A percentile compares a stretch with the other conserved stretches of the same genome.
Conservation (phyloP, 2,329 filamentous ascomycete species). For the Fusarium aywerte region DNA sequence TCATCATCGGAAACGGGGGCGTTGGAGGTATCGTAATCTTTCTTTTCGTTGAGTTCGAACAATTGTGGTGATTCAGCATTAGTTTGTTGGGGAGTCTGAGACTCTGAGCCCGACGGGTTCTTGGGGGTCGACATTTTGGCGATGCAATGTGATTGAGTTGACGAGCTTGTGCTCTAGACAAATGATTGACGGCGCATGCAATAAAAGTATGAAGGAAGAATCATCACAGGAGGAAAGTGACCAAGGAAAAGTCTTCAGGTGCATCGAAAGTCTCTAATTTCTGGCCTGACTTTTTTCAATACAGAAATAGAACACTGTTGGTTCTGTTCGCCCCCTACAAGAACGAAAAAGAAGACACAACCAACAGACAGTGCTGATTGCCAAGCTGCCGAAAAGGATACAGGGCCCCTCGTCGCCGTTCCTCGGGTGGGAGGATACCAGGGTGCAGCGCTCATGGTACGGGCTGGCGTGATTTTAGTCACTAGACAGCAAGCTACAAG, state of each 20-base stretch:
- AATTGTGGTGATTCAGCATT: neutral
- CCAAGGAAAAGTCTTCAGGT: neutral
- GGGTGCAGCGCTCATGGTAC: neutral
- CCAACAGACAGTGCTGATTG: constrained; percentile 11
- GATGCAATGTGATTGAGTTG: neutral
- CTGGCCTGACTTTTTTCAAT: constrained; percentile 16
- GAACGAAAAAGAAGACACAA: neutral
- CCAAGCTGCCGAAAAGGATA: neutral
- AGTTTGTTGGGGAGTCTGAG: neutral
- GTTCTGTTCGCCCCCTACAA: neutral
- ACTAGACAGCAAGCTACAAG: neutral
- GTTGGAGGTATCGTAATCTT: constrained; percentile 22
- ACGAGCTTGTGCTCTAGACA: neutral
- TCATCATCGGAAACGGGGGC: constrained; percentile 19
- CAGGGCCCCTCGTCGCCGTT: constrained; percentile 8
- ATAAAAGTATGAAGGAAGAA: neutral
- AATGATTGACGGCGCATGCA: neutral
- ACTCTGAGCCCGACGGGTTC: neutral
- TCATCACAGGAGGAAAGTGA: neutral
- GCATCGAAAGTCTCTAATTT: neutral
- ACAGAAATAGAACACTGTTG: neutral
- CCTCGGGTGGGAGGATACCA: constrained; percentile 1
- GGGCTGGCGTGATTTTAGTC: neutral
- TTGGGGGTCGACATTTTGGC: constrained; percentile 20
- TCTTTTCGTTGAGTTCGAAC: constrained; percentile 23